phyloP scores from a whole-genome alignment of 208 protist genomes.

The Acanthamoeba sp. region DNA sequence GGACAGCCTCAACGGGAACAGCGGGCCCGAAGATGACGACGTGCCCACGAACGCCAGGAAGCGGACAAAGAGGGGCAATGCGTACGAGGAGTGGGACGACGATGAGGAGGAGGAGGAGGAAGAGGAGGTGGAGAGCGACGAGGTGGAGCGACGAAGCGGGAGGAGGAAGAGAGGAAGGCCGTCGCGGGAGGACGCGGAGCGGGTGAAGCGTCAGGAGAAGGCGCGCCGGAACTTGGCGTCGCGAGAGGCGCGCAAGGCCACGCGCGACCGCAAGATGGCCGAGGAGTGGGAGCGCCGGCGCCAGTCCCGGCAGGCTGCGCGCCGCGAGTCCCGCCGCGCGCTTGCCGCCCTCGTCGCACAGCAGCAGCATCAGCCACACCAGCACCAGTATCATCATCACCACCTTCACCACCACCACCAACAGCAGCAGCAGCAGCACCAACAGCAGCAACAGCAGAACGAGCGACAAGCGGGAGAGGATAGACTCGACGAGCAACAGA shows the following conservation, averaged over 20 bases:
- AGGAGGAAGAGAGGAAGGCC: not conserved
- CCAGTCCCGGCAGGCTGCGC: not conserved
- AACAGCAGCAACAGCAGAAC: not conserved
- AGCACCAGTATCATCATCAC: not conserved
- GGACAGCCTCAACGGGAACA: too few relatives aligned
- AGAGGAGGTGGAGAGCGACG: not conserved
- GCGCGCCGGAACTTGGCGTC: not conserved
- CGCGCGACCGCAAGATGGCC: conserved; percentile 18
- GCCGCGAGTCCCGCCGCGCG: not conserved
- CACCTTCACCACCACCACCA: too few relatives aligned
- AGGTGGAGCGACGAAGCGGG: not conserved
- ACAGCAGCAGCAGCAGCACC: too few relatives aligned
- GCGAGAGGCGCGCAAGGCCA: not conserved
- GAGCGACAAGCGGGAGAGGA: too few relatives aligned
- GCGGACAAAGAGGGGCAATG: not conserved
- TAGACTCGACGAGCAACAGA: too few relatives aligned
- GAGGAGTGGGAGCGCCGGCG: not conserved
- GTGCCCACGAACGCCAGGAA: not conserved
- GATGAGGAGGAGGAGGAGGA: too few relatives aligned
- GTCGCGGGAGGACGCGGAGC: not conserved
- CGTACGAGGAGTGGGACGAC: not conserved
- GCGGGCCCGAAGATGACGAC: not conserved
- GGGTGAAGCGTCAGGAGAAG: not conserved
- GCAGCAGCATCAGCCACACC: not conserved
- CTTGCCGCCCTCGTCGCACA: not conserved